Percentiles rank a stretch among this genome's conserved stretches.
These are phyloP conservation scores for Neoconidiobolus thromboides DNA, from an alignment of 371 early-diverging fungal genomes.

Conservation along the genomic window DNA sequence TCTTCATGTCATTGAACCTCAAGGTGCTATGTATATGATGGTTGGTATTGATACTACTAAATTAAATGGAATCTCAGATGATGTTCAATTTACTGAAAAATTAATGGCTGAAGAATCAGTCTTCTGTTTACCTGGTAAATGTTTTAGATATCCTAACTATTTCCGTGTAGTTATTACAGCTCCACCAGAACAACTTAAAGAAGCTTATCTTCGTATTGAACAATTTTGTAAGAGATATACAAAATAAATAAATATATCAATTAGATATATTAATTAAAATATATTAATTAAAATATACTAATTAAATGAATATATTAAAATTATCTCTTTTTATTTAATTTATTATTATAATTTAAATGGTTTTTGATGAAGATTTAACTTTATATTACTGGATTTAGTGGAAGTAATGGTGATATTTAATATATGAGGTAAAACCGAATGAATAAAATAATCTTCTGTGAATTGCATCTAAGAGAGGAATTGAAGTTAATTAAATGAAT, in stretches of 20 bases:
- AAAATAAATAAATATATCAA: no score
- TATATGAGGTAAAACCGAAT: no score
- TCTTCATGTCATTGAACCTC: conserved; percentile 52
- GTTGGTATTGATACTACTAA: conserved; percentile 45
- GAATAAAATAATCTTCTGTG: neutral
- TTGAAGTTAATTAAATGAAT: neutral
- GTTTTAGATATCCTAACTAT: conserved; percentile 63
- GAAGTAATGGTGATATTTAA: no score
- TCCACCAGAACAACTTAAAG: conserved; percentile 41
- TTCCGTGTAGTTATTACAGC: conserved; percentile 69
- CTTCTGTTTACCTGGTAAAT: conserved; percentile 66
- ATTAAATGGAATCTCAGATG: conserved; percentile 52
- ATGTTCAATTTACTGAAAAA: conserved; percentile 63
- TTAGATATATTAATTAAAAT: no score
- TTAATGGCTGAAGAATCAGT: conserved; percentile 71
- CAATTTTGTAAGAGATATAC: conserved; percentile 20
- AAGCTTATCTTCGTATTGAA: conserved; percentile 56
- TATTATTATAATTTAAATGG: no score
- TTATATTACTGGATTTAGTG: no score
- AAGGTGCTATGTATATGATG: conserved; percentile 93
- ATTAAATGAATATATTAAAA: no score
- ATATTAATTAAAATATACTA: no score
- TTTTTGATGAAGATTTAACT: no score
- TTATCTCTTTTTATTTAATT: no score
- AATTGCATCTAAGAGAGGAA: neutral